Percentiles rank a stretch among this genome's conserved stretches.
Conservation (phyloP, 108 stramenopile species). For the Seminavis robusta region DNA sequence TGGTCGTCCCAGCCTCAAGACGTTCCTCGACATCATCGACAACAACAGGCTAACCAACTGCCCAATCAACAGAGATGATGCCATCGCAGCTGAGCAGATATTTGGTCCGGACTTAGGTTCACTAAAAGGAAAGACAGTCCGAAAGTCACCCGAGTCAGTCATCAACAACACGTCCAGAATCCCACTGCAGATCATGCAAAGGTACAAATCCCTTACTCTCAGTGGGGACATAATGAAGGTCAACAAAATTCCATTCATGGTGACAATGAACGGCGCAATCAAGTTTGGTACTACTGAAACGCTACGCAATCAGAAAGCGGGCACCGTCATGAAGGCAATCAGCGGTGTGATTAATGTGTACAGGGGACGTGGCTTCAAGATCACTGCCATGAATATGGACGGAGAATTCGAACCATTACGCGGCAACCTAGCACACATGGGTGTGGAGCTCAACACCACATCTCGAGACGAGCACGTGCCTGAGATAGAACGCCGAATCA, state of each 20-base stretch:
- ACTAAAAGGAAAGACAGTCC: constrained; percentile 17
- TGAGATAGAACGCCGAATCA: constrained; percentile 22
- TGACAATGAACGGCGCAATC: constrained; percentile 6
- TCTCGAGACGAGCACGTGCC: constrained; percentile 31
- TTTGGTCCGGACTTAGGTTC: constrained; percentile 23
- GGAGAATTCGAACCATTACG: neutral
- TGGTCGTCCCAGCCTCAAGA: no score
- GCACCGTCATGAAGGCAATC: neutral
- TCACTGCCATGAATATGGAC: neutral
- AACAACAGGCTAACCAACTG: constrained; percentile 37
- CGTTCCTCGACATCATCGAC: constrained; percentile 11
- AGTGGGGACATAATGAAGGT: constrained; percentile 22
- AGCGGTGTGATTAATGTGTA: neutral
- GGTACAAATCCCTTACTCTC: no score
- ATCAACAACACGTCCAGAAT: no score
- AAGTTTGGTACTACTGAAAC: constrained; percentile 15
- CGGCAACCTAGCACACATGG: neutral
- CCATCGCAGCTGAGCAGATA: constrained; percentile 17
- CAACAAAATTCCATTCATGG: constrained; percentile 21
- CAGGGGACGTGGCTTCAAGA: neutral
- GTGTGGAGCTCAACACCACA: constrained; percentile 10
- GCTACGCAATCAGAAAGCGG: no score
- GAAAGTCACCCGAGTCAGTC: no score
- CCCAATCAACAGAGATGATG: constrained; percentile 21
- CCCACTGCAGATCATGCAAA: no score